Base-by-base conservation (phyloP, 495 filamentous ascomycete genomes). In the Penicillium paradoxum region DNA sequence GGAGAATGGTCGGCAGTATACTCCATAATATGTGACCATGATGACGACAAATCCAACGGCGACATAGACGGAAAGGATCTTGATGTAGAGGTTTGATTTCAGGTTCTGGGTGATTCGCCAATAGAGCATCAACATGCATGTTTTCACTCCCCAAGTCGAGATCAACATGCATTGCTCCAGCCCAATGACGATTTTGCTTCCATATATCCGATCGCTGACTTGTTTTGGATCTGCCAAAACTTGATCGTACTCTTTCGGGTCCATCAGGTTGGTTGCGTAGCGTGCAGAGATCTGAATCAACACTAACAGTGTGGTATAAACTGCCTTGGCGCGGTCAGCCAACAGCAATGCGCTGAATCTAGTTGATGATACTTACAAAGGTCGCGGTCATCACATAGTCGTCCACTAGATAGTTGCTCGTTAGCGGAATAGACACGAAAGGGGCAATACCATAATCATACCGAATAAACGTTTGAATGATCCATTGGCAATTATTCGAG, bases 1-100 rank as follows among this genome's bases (percentile, higher is more conserved):
- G 13, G 59, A 60, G 51, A 88, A 83, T 2, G 84, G 83, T 29
- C 74, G 67, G 54, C 84, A 86, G 73, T 82, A 86, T 7, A 83
- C 77, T n/a, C 64, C 79, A 53, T 85, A 80, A 58, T 83, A 87
- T 29, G 83, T 70, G 27, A 83, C 65, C 64, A 84, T 77, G 67
- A 85, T 83, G 5, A 84, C 60, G 29, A 83, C 60, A 49, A 83
- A 85, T 11, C 74, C 77, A 3, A 82, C 27, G 1, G 68, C 74
- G 9, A 82, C 72, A 52, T 85, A 86, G 1, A 57, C 73, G 3
- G 68, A 69, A 5, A 86, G 71, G 5, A 79, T 58, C 54, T 81
- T 83, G 52, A 86, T 78, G 46, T 67, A 73, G 6, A 71, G 49
- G 25, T 71, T 70, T 15, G 68, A 59, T 14, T 67, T 65, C 27